phyloP scores from a whole-genome alignment of 768 basidiomycete genomes.

The Ramaria sp. region DNA sequence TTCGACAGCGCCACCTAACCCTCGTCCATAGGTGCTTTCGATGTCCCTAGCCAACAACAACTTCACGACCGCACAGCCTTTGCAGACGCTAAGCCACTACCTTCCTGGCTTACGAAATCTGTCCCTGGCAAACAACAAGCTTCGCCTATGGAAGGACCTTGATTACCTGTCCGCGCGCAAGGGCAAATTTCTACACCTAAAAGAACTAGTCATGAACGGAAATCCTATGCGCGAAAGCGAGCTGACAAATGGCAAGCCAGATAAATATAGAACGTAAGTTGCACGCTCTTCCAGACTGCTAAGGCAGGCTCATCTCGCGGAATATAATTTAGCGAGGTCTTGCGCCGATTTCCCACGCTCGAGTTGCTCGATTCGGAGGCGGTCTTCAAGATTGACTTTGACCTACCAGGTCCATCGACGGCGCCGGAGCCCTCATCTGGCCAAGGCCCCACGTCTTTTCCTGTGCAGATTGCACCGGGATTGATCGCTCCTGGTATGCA shows the following conservation, averaged over 20 bases:
- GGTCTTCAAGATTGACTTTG: conserved; percentile 71
- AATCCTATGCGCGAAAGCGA: conserved; percentile 66
- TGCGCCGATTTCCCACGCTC: conserved; percentile 69
- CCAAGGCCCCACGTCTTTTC: conserved; percentile 58
- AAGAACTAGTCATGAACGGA: conserved; percentile 64
- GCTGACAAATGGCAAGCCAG: conserved; percentile 42
- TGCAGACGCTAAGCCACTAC: conserved; percentile 57
- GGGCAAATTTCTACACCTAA: conserved; percentile 50
- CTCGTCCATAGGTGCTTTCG: conserved; percentile 50
- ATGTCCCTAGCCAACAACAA: conserved; percentile 79
- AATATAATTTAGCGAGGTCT: conserved; percentile 49
- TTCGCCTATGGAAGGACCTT: conserved; percentile 61
- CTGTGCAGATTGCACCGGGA: conserved; percentile 47
- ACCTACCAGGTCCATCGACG: conserved; percentile 47
- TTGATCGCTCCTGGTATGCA: conserved; percentile 47
- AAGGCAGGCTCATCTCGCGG: conserved; percentile 6
- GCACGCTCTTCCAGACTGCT: not conserved
- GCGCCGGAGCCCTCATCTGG: conserved; percentile 26
- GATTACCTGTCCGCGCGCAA: conserved; percentile 49
- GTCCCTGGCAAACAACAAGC: conserved; percentile 68
- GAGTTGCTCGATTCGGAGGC: conserved; percentile 78
- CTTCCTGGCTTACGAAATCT: conserved; percentile 74
- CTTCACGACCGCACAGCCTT: conserved; percentile 44
- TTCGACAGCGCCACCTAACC: conserved; percentile 9
- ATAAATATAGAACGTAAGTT: conserved; percentile 62